Percentiles rank a stretch among this genome's conserved stretches.
Evolutionary conservation across 257 asterid genomes (phyloP).

Genomic region (Nicotiana tabacum): DNA sequence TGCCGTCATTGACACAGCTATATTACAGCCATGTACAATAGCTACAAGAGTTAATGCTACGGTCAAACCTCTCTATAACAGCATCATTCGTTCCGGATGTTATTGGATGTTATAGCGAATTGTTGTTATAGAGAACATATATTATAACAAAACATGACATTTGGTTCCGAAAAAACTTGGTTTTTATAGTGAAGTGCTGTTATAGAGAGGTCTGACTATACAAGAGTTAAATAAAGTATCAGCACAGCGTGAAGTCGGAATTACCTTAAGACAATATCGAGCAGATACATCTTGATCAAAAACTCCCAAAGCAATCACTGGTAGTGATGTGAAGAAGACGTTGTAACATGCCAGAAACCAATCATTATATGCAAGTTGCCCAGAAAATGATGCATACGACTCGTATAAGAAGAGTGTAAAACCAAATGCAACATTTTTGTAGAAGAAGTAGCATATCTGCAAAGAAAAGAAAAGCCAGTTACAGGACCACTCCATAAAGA

Average conservation of each 20-base stretch:
- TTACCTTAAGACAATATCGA: conserved; percentile 72
- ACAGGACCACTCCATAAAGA: neutral
- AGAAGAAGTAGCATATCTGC: conserved; percentile 90
- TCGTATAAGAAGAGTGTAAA: conserved; percentile 67
- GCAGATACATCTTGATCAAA: conserved; percentile 94
- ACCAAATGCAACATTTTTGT: conserved; percentile 69
- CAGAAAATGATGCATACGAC: conserved; percentile 69
- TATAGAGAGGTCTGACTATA: no score
- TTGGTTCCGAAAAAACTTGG: no score
- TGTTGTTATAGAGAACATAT: no score
- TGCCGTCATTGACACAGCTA: no score
- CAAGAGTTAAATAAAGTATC: neutral
- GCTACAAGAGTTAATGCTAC: no score
- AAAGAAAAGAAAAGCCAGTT: conserved; percentile 16
- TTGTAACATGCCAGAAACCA: conserved; percentile 89
- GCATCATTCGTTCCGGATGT: no score
- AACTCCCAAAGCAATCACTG: conserved; percentile 84
- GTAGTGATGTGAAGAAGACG: conserved; percentile 88
- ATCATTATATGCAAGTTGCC: conserved; percentile 76
- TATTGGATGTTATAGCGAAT: no score
- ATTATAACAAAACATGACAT: no score
- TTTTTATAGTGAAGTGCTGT: no score
- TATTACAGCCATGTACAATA: no score
- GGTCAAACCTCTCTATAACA: no score
- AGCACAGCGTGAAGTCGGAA: neutral